Evolutionary conservation across 2,329 filamentous ascomycete genomes (phyloP).

Genomic region (Colletotrichum karsti): DNA sequence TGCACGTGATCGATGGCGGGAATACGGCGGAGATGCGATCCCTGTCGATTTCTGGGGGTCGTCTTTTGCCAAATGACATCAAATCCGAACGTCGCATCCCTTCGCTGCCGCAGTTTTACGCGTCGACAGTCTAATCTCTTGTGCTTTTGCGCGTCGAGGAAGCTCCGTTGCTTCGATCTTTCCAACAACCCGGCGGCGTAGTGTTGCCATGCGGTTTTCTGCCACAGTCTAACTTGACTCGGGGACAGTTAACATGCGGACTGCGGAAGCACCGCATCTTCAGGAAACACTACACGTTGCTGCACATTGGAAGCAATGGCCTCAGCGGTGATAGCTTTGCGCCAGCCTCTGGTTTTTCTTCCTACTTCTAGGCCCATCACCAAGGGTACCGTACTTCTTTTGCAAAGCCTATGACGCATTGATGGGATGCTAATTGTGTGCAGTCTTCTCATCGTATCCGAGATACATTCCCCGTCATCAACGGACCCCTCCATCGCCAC

Average conservation of each 20-base stretch:
- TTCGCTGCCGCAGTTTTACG: not conserved
- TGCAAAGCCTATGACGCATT: no score
- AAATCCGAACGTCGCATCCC: constrained; percentile 4
- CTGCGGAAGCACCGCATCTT: constrained; percentile 28
- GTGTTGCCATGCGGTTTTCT: constrained; percentile 5
- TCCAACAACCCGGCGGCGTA: not conserved
- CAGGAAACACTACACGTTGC: constrained; percentile 25
- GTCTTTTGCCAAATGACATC: constrained; percentile 4
- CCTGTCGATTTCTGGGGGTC: not conserved
- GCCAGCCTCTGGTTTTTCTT: constrained; percentile 24
- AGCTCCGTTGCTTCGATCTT: not conserved
- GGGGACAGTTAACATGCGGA: constrained; percentile 24
- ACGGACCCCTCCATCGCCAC: not conserved
- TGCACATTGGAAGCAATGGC: constrained; percentile 29
- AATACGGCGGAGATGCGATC: not conserved
- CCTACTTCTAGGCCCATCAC: not conserved
- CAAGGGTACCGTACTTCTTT: not conserved
- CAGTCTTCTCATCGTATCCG: not conserved
- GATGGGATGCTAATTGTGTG: not conserved
- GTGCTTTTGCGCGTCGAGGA: constrained; percentile 7
- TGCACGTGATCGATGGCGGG: not conserved
- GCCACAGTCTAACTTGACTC: not conserved
- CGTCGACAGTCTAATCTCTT: not conserved
- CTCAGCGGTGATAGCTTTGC: constrained; percentile 23
- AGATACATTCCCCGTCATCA: not conserved